These are phyloP conservation scores for Hanseniaspora valbyensis DNA, from an alignment of 805 yeast species.

Conservation along the genomic window DNA sequence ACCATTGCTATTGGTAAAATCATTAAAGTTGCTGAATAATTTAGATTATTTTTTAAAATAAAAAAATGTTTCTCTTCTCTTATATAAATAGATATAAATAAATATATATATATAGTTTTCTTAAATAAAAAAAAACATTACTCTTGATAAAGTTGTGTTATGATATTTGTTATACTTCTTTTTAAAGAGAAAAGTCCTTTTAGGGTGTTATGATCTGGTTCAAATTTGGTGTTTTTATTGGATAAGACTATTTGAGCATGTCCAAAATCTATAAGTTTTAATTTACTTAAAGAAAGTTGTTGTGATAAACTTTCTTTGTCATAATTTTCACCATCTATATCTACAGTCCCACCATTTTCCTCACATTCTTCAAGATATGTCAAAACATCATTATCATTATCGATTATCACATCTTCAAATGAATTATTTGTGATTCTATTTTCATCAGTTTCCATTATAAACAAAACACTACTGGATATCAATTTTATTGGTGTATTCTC, in stretches of 20 bases:
- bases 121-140: background rate
- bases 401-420: constrained; percentile 33
- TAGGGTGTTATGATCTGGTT: background rate
- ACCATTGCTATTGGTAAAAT: constrained; percentile 98
- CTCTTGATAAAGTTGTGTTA: background rate
- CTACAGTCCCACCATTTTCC: constrained; percentile 17
- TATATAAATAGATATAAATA: no score
- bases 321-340: constrained; percentile 23
- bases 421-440: constrained; percentile 39
- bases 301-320: constrained; percentile 21
- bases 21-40: constrained; percentile 60
- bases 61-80: constrained; percentile 19
- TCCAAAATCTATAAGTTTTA: constrained; percentile 80
- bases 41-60: background rate
- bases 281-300: constrained; percentile 38
- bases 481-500: constrained; percentile 52
- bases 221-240: background rate
- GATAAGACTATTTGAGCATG: constrained; percentile 46
- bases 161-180: background rate
- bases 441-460: constrained; percentile 61
- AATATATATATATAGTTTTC: no score
- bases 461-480: constrained; percentile 60
- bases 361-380: constrained; percentile 30
- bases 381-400: constrained; percentile 27
- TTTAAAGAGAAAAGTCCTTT: background rate